These are phyloP conservation scores for Fagopyrum homotropicum DNA, from an alignment of 148 eudicot species.

Conservation along the genomic window DNA sequence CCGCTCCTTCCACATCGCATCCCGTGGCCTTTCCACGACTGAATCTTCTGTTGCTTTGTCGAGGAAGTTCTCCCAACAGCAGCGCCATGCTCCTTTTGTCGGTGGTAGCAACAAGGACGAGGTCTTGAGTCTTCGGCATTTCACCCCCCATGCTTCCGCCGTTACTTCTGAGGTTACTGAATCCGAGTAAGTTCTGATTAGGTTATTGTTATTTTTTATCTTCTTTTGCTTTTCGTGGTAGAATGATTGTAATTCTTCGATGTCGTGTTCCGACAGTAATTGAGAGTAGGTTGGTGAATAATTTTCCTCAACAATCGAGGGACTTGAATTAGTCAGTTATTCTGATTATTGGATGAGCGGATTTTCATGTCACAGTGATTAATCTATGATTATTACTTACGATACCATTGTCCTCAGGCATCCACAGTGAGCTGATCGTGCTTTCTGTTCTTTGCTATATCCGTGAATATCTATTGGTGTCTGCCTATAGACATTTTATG, in stretches of 20 bases:
- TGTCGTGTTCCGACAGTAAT: not conserved
- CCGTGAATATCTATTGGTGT: not conserved
- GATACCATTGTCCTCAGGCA: not conserved
- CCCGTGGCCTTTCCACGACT: slow-evolving; percentile 12
- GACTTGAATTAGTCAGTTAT: not conserved
- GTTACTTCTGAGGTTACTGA: slow-evolving; percentile 27
- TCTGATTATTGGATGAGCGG: not conserved
- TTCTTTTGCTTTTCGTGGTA: not conserved
- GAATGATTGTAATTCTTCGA: not conserved
- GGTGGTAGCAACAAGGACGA: slow-evolving; percentile 11
- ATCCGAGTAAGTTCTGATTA: slow-evolving; percentile 31
- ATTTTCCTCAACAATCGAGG: not conserved
- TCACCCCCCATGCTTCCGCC: slow-evolving; percentile 34
- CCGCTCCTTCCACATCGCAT: slow-evolving; percentile 11
- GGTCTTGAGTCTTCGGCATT: slow-evolving; percentile 38
- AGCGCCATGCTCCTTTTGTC: slow-evolving; percentile 7
- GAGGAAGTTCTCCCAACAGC: slow-evolving; percentile 29
- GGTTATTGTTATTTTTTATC: not conserved
- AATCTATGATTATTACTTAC: not conserved
- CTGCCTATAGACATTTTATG: not conserved
- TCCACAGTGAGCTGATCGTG: not conserved
- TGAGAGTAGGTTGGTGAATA: not conserved
- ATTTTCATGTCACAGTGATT: not conserved
- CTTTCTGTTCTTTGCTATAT: not conserved
- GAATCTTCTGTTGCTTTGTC: slow-evolving; percentile 25